These are phyloP conservation scores for Leccinum griseonigrum DNA, from an alignment of 1,284 basidiomycete species.

Conservation along the genomic window DNA sequence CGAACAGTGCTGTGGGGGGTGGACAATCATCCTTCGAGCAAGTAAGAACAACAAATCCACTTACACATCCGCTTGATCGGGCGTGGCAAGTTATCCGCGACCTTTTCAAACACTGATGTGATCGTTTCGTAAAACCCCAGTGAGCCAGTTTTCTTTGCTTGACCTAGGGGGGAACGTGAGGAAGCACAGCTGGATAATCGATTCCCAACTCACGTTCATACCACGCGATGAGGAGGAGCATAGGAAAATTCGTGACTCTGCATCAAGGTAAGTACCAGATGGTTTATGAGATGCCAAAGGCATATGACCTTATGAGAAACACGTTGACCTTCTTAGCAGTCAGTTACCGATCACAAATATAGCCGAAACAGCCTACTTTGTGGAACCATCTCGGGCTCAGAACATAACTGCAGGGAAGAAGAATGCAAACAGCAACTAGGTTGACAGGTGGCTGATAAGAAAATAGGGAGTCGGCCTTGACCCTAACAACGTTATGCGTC, in stretches of 20 bases:
- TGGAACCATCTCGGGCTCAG: conserved; percentile 81
- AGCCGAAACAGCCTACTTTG: conserved; percentile 48
- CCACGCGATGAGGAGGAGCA: conserved; percentile 77
- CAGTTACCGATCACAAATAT: conserved; percentile 5
- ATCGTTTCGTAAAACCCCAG: conserved; percentile 73
- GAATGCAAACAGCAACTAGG: conserved; percentile 74
- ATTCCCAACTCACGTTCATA: conserved; percentile 62
- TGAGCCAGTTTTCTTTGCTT: conserved; percentile 62
- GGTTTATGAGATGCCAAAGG: conserved; percentile 8
- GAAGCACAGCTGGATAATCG: not conserved
- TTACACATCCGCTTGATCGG: conserved; percentile 69
- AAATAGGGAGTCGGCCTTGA: conserved; percentile 87
- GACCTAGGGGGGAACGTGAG: conserved; percentile 32
- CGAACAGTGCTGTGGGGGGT: conserved; percentile 65
- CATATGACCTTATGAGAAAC: conserved; percentile 66
- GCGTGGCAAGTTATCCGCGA: conserved; percentile 72
- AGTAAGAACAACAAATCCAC: conserved; percentile 22
- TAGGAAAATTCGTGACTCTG: conserved; percentile 81
- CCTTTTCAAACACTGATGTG: conserved; percentile 59
- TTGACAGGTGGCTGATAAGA: conserved; percentile 93
- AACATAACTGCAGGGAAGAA: conserved; percentile 81
- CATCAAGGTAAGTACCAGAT: conserved; percentile 8
- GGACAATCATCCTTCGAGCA: conserved; percentile 11
- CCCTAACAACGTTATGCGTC: conserved; percentile 41
- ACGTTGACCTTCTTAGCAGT: conserved; percentile 68